These are phyloP conservation scores for Smittium mucronatum DNA, from an alignment of 371 early-diverging fungal genomes.

Conservation along the genomic window DNA sequence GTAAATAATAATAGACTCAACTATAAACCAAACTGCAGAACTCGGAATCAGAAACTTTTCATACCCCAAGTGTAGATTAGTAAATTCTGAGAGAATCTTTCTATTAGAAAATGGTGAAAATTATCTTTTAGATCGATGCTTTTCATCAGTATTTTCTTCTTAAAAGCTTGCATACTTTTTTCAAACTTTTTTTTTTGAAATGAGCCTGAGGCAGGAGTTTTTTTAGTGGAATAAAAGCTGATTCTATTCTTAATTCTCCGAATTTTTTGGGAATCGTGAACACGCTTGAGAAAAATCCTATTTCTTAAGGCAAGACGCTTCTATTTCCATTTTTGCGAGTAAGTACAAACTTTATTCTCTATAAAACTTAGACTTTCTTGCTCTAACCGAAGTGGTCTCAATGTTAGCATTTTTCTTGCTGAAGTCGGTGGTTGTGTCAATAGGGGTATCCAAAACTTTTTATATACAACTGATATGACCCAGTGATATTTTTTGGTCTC, in stretches of 20 bases:
- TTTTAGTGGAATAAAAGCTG: neutral
- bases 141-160: neutral
- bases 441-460: neutral
- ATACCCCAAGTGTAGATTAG: neutral
- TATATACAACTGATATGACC: neutral
- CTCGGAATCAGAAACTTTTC: constrained; percentile 29
- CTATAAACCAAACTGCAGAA: constrained; percentile 9
- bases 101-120: neutral
- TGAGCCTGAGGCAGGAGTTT: neutral
- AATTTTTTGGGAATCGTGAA: neutral
- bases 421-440: neutral
- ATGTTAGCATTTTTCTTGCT: neutral
- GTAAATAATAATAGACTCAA: neutral
- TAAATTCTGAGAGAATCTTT: neutral
- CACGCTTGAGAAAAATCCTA: constrained; percentile 1
- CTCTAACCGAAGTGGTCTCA: neutral
- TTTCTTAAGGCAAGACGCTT: neutral
- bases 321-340: constrained; percentile 8
- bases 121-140: no score
- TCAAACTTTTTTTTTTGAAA: constrained; percentile 1
- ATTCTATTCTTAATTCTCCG: neutral
- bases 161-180: neutral
- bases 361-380: neutral
- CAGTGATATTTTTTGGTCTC: neutral
- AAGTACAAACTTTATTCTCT: neutral